Conservation (phyloP, 1,139 yeast species). For the Hyphopichia wangnamkhiaoensis region DNA sequence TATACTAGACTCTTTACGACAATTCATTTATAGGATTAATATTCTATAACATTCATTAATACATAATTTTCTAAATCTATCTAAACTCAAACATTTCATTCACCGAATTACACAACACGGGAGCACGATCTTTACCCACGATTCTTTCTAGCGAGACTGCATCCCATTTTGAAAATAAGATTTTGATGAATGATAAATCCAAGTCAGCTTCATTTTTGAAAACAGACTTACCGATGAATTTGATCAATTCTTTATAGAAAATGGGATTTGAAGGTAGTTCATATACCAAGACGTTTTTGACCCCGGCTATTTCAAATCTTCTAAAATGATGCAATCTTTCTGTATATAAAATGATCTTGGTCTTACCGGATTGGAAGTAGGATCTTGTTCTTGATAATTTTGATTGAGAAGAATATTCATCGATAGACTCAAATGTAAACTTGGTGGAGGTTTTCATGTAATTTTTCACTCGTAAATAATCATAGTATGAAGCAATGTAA, state of each 20-base stretch:
- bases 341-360: conserved; percentile 77
- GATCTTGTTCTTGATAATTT: conserved; percentile 73
- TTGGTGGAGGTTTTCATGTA: conserved; percentile 67
- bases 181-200: conserved; percentile 65
- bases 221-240: conserved; percentile 51
- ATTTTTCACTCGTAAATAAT: conserved; percentile 76
- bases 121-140: conserved; percentile 80
- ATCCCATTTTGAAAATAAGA: conserved; percentile 79
- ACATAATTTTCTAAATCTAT: too few relatives aligned
- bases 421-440: conserved; percentile 62
- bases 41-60: too few relatives aligned
- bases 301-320: conserved; percentile 84
- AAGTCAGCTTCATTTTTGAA: conserved; percentile 52
- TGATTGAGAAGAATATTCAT: conserved; percentile 78
- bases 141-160: conserved; percentile 76
- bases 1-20: conserved; percentile 7
- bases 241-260: conserved; percentile 76
- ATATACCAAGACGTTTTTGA: conserved; percentile 77
- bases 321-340: conserved; percentile 94
- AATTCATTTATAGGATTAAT: conserved; percentile 1
- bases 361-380: conserved; percentile 61
- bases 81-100: conserved; percentile 76
- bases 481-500: conserved; percentile 84
- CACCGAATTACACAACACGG: conserved; percentile 65
- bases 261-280: conserved; percentile 83